Conservation (phyloP, 2,329 filamentous ascomycete genomes). For the Diplocarpon rosae region DNA sequence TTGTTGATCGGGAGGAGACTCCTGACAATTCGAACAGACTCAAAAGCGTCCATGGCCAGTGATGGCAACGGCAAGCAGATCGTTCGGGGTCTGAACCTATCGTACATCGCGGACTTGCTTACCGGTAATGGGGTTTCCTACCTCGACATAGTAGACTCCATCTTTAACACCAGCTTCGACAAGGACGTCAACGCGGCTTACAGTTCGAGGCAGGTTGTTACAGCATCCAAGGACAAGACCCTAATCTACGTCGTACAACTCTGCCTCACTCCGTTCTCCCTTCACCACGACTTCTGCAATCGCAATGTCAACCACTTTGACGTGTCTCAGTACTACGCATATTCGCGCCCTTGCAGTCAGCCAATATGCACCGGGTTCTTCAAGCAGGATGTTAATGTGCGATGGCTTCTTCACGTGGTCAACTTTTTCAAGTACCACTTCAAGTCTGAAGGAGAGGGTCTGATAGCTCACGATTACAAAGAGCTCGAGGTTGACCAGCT, state of each 20-base stretch:
- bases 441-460: constrained; percentile 28
- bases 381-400: constrained; percentile 31
- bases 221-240: constrained; percentile 3
- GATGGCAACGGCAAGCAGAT: constrained; percentile 22
- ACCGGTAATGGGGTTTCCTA: constrained; percentile 7
- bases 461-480: constrained; percentile 29
- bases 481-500: constrained; percentile 28
- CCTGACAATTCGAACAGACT: constrained; percentile 14
- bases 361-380: constrained; percentile 24
- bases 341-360: constrained; percentile 26
- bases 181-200: neutral
- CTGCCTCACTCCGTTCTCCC: constrained; percentile 18
- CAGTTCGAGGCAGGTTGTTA: constrained; percentile 3
- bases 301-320: constrained; percentile 28
- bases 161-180: constrained; percentile 15
- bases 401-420: constrained; percentile 35
- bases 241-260: constrained; percentile 21
- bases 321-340: constrained; percentile 34
- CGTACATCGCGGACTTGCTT: constrained; percentile 16
- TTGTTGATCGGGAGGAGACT: neutral
- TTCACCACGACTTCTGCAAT: constrained; percentile 21
- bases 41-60: constrained; percentile 12
- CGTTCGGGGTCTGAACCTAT: constrained; percentile 23
- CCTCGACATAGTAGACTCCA: constrained; percentile 21
- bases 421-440: constrained; percentile 45